Percentiles rank a stretch among this genome's conserved stretches.
Evolutionary conservation across 805 yeast genomes (phyloP).

Genomic region (Kluyveromyces dobzhanskii): DNA sequence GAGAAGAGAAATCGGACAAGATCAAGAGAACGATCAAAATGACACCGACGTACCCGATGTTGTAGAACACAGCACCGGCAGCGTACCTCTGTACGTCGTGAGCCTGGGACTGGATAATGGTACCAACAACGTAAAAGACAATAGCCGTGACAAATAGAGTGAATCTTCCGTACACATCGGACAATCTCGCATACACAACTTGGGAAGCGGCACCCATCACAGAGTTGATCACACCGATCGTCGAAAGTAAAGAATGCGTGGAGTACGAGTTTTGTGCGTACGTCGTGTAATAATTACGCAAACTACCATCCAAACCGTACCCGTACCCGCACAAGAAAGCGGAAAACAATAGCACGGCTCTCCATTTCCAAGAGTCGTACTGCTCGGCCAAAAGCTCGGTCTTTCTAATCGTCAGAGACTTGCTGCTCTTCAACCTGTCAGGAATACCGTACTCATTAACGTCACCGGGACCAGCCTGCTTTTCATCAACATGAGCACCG

Average conservation of each 20-base stretch:
- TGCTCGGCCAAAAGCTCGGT: conserved; percentile 42
- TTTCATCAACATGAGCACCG: background rate
- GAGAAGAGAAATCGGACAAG: conserved; percentile 47
- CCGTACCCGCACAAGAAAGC: conserved; percentile 45
- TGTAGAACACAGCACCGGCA: conserved; percentile 53
- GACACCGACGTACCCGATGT: conserved; percentile 49
- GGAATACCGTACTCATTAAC: conserved; percentile 9
- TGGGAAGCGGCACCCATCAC: conserved; percentile 63
- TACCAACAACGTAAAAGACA: conserved; percentile 52
- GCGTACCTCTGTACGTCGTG: conserved; percentile 48
- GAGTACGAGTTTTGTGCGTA: conserved; percentile 49
- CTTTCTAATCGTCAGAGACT: conserved; percentile 40
- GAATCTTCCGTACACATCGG: conserved; percentile 61
- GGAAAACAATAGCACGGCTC: conserved; percentile 33
- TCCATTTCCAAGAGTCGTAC: conserved; percentile 30
- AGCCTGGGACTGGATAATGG: conserved; percentile 56
- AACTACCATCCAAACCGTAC: conserved; percentile 45
- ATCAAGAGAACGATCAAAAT: conserved; percentile 43
- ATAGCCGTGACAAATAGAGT: conserved; percentile 42
- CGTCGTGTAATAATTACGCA: conserved; percentile 40
- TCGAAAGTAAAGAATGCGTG: conserved; percentile 47
- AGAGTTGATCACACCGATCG: conserved; percentile 48
- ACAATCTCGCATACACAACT: conserved; percentile 53
- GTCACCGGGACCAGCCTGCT: background rate
- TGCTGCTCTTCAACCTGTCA: conserved; percentile 11